Evolutionary conservation across 345 rosid genomes (phyloP), one percentile per base, ranked within the genome.

Genomic region (Brassica napus): DNA sequence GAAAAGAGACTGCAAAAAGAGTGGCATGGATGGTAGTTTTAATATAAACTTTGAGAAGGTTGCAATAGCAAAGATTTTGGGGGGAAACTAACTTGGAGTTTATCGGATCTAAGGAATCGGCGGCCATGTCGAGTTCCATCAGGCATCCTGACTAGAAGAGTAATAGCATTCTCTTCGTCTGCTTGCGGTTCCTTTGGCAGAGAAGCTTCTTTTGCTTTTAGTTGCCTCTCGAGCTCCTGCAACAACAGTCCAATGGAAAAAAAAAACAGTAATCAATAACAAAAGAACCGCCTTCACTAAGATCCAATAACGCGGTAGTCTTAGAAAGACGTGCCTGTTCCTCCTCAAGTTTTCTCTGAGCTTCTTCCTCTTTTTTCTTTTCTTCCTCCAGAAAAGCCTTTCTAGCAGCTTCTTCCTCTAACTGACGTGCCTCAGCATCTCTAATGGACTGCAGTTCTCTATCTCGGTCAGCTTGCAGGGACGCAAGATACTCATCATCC

Each of bases 401-500:
- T 84, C 84, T 91, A 63, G 94, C 91, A 34, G 83, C 89, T 85
- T 86, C 98, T 85, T 89, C 94, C 80, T 87, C 83, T 26, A 90
- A 57, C 71, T 69, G 97, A 74, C 83, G 90, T 78, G 91, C 91
- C 84, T 93, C 93, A 44, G 98, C 98, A 80, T 92, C 98, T 83
- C 86, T 90, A 64, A 87, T 76, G 55, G 94, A 93, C 82, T 85
- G 89, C 85, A 90, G 66, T 84, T 94, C 97, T 78, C 92, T 93
- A 82, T 96, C 98, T 84, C 89, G 83, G 85, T 96, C 99, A 80
- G 98, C 99, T 85, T 93, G 97, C 82, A 96, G 81, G 60, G 99
- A 84, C 26, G 95, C 98, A 80, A 89, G 89, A 86, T 93, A 96
- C 77, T 94, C 99, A 82, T 93, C 98, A 76, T 96, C 98, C 99